A percentile compares a stretch with the other conserved stretches of the same genome.
Evolutionary conservation across 352 stramenopile genomes (phyloP).

Genomic region (Elongisporangium anandrum): DNA sequence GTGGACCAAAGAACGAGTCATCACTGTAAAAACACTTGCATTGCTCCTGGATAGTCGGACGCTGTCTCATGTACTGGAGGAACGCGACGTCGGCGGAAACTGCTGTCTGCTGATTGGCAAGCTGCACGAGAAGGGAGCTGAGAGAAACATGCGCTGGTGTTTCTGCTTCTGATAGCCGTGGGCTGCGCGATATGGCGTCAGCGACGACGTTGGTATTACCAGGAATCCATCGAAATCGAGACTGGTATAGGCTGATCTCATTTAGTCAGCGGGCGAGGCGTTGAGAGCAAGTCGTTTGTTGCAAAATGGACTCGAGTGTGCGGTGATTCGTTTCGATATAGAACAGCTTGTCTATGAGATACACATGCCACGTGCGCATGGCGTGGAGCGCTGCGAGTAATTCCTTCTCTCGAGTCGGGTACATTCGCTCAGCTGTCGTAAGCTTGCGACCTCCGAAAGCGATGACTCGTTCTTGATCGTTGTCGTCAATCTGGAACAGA

Average conservation of each 20-base stretch:
- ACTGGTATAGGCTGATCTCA: conserved; percentile 8
- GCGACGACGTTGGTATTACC: conserved; percentile 6
- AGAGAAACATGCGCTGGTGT: conserved; percentile 2
- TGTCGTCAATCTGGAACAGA: conserved; percentile 7
- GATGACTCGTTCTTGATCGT: too few relatives aligned
- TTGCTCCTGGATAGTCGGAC: not conserved
- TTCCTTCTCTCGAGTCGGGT: conserved; percentile 13
- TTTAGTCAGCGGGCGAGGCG: conserved; percentile 6
- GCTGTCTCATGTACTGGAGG: not conserved
- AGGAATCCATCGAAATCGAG: conserved; percentile 6
- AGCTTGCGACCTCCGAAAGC: too few relatives aligned
- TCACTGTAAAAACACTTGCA: conserved; percentile 3
- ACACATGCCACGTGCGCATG: conserved; percentile 8
- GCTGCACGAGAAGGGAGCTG: too few relatives aligned
- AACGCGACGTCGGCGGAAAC: too few relatives aligned
- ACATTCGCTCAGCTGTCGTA: conserved; percentile 8
- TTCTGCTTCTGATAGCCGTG: conserved; percentile 2
- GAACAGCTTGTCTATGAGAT: conserved; percentile 5
- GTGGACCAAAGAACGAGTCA: too few relatives aligned
- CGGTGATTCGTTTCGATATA: conserved; percentile 8
- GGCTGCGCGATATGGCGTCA: conserved; percentile 8
- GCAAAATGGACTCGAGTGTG: conserved; percentile 7
- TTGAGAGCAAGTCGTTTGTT: conserved; percentile 5
- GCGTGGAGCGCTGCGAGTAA: conserved; percentile 10
- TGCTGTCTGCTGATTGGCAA: too few relatives aligned